Evolutionary conservation across 2,329 filamentous ascomycete genomes (phyloP).

Genomic region (Blastomyces percursus): DNA sequence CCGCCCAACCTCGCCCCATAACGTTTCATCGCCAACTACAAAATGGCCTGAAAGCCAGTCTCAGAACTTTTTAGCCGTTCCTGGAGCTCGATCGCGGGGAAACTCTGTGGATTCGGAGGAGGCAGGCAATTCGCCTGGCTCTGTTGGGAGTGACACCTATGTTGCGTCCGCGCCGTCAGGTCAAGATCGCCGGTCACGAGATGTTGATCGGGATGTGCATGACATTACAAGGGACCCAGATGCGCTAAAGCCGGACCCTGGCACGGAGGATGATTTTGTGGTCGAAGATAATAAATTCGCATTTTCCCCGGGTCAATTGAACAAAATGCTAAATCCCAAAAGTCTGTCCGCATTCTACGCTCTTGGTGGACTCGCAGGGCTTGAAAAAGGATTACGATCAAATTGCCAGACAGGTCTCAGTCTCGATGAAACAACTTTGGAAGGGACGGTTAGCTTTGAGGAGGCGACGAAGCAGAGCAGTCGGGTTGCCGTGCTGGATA

Average conservation of each 20-base stretch:
- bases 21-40: constrained; percentile 52
- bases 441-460: constrained; percentile 57
- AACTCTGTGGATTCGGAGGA: constrained; percentile 55
- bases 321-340: constrained; percentile 71
- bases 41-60: constrained; percentile 41
- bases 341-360: constrained; percentile 63
- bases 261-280: constrained; percentile 58
- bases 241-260: constrained; percentile 57
- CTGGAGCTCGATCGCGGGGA: constrained; percentile 51
- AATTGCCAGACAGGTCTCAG: constrained; percentile 56
- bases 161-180: constrained; percentile 35
- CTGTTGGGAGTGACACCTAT: constrained; percentile 45
- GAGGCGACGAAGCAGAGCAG: constrained; percentile 38
- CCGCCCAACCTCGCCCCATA: constrained; percentile 55
- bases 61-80: constrained; percentile 52
- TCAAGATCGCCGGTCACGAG: constrained; percentile 31
- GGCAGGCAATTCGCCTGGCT: constrained; percentile 41
- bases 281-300: constrained; percentile 60
- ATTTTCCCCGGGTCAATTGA: constrained; percentile 60
- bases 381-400: constrained; percentile 63
- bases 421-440: constrained; percentile 54
- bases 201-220: constrained; percentile 33
- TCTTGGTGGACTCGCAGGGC: constrained; percentile 58
- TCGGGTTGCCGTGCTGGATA: constrained; percentile 11
- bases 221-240: constrained; percentile 49